A percentile compares a stretch with the other conserved stretches of the same genome.
Conservation (phyloP, 2,329 filamentous ascomycete species). For the Xylaria sp. region DNA sequence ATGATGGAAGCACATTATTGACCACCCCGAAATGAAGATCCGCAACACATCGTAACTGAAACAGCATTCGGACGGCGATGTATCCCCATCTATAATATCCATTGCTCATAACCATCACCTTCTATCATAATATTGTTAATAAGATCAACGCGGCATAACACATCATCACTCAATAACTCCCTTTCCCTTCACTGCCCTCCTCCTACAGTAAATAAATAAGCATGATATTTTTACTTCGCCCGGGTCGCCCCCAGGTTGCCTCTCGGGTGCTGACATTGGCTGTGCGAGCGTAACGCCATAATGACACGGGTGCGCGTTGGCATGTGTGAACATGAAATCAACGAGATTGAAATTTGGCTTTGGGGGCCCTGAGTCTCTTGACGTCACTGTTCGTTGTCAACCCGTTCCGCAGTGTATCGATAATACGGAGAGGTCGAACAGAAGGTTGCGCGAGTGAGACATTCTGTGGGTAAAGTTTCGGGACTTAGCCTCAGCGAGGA, state of each 20-base stretch:
- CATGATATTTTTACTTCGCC: constrained; percentile 9
- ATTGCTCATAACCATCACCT: background rate
- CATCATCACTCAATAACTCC: background rate
- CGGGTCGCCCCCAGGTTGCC: constrained; percentile 25
- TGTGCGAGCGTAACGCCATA: constrained; percentile 1
- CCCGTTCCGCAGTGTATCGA: background rate
- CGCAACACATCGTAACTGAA: constrained; percentile 1
- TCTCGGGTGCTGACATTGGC: constrained; percentile 10
- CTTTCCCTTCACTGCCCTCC: background rate
- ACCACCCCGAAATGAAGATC: constrained; percentile 16
- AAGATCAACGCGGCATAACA: background rate
- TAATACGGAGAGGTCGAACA: background rate
- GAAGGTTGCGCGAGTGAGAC: background rate
- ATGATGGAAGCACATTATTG: constrained; percentile 1
- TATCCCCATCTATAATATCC: background rate
- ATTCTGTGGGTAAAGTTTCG: no score
- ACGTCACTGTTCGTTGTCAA: background rate
- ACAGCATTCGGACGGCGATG: background rate
- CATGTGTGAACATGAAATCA: background rate
- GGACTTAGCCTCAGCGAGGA: background rate
- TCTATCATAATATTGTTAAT: background rate
- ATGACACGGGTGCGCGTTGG: constrained; percentile 8
- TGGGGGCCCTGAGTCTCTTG: constrained; percentile 11
- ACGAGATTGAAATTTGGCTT: background rate
- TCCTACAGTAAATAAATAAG: constrained; percentile 29